A percentile compares a stretch with the other conserved stretches of the same genome.
Evolutionary conservation across 2,329 filamentous ascomycete genomes (phyloP).

Genomic region (Rutstroemia sydowiana): DNA sequence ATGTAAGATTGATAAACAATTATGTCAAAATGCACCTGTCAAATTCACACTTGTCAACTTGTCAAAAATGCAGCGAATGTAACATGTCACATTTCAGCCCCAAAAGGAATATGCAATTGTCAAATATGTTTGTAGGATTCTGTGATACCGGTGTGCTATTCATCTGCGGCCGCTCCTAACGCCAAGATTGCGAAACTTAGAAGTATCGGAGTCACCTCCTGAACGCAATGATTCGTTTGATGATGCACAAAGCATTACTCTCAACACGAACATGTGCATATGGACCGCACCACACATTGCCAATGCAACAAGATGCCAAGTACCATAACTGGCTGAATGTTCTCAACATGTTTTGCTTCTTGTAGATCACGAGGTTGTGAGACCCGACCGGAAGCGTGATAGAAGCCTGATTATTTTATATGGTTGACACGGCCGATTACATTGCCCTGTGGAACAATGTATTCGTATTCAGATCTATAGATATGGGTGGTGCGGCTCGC

Average conservation of each 20-base stretch:
- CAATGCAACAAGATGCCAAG: not conserved
- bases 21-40: slow-evolving; percentile 10
- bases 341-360: not conserved
- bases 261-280: too few species aligned
- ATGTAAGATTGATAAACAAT: not conserved
- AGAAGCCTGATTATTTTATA: slow-evolving; percentile 1
- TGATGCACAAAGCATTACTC: not conserved
- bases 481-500: not conserved
- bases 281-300: not conserved
- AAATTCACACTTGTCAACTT: slow-evolving; percentile 8
- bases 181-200: not conserved
- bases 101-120: not conserved
- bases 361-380: not conserved
- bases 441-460: not conserved
- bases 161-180: not conserved
- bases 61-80: slow-evolving; percentile 6
- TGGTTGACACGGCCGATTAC: not conserved
- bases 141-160: not conserved
- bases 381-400: not conserved
- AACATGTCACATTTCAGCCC: slow-evolving; percentile 3
- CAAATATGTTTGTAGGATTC: not conserved
- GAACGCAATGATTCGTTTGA: not conserved
- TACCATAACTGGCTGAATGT: not conserved
- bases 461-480: not conserved
- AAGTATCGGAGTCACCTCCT: not conserved